Base-by-base conservation (phyloP, 106 monocot species). In the Dendrobium huoshanense region DNA sequence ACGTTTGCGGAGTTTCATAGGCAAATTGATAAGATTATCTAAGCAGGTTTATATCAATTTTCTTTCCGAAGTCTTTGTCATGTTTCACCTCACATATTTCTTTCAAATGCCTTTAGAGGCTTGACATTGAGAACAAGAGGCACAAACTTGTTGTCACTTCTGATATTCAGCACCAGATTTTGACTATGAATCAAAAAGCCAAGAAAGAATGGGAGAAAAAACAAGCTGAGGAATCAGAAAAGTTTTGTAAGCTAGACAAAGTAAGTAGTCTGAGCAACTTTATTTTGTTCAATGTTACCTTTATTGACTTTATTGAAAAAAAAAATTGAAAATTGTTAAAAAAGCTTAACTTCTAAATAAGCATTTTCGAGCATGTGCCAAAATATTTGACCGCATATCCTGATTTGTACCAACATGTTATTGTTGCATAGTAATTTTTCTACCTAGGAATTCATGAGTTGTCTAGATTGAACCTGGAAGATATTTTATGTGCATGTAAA, bases 191-290 rank as follows among this genome's bases (percentile, higher is more conserved):
- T 55, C 77, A 77, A 75, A 91, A 90, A 80, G 93, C 93, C 24
- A 95, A 95, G 80, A 93, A 95, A 65, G 93, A 91, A 24, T 88
- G 87, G 89, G 95, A 93, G 7, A 90, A 85, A 81, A 95, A 89
- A 37, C 89, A 87, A 65, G 85, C 91, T 65, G 91, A 89, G 80
- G 89, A 95, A 88, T 79, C 85, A 67, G 91, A 87, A 79, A 93
- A 89, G 82, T 75, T 86, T 31, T 80, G 78, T 19, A 91, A 92
- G 79, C 77, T 64, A 54, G 89, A 85, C 80, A 86, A 93, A 31
- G 95, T 92, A 51, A 49, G 88, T 81, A 77, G 8, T 17, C 40
- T 75, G 41, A 20, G 37, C 15, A 5, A 5, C 54, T 37, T 37
- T 37, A 37, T 37, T 37, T 37, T 37, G 37, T 37, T 37, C 37